Conservation (phyloP, 2,329 filamentous ascomycete species). For the Ilyonectria sp. region DNA sequence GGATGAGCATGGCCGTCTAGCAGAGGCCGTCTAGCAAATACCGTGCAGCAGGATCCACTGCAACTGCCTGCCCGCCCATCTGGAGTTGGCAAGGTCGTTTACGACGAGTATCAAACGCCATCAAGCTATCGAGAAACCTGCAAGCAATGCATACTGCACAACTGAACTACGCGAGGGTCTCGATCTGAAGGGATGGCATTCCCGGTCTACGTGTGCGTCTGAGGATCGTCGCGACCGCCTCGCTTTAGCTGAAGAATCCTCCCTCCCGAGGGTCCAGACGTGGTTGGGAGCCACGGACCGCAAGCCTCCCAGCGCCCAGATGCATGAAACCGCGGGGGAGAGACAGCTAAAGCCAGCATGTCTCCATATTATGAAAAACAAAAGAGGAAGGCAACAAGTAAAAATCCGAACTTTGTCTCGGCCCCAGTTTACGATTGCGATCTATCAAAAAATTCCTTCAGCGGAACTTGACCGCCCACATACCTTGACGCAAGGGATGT, state of each 20-base stretch:
- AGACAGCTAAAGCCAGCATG: neutral
- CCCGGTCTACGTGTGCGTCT: neutral
- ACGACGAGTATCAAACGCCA: neutral
- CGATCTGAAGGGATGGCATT: neutral
- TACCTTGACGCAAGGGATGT: slow-evolving; percentile 6
- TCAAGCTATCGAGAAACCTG: neutral
- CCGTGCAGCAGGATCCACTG: neutral
- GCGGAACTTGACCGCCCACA: slow-evolving; percentile 7
- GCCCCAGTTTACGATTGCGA: slow-evolving; percentile 12
- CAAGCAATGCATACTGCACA: too few relatives aligned
- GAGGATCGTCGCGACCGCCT: neutral
- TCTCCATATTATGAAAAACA: neutral
- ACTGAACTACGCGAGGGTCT: neutral
- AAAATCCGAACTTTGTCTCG: slow-evolving; percentile 12
- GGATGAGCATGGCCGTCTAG: neutral
- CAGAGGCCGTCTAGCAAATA: neutral
- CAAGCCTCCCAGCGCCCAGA: slow-evolving; percentile 1
- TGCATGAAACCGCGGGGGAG: slow-evolving; percentile 21
- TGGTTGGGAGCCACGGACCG: slow-evolving; percentile 4
- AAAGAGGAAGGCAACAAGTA: neutral
- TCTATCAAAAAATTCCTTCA: slow-evolving; percentile 18
- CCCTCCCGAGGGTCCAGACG: neutral
- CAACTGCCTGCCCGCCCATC: neutral
- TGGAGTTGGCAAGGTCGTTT: neutral
- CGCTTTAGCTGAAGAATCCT: neutral